A percentile compares a stretch with the other conserved stretches of the same genome.
Evolutionary conservation across 306 rosid species (phyloP).

Genomic region (Rubus parviflorus): DNA sequence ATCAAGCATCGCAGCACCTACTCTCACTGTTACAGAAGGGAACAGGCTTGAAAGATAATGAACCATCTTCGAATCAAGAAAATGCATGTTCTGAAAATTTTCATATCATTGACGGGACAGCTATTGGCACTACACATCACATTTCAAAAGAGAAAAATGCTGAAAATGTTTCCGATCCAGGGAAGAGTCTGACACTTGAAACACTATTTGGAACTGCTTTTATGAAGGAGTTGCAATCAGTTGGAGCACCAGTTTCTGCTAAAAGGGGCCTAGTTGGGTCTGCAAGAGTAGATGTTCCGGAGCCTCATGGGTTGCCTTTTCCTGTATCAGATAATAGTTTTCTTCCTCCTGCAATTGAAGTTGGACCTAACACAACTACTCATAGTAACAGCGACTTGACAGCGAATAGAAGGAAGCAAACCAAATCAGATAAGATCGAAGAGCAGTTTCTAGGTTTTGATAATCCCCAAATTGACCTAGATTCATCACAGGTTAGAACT

Average conservation of each 20-base stretch:
- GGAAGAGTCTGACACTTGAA: constrained; percentile 72
- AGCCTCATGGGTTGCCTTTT: constrained; percentile 52
- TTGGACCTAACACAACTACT: constrained; percentile 35
- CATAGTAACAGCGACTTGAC: constrained; percentile 45
- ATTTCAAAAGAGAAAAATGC: constrained; percentile 50
- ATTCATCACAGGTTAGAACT: constrained; percentile 45
- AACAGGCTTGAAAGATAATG: constrained; percentile 40
- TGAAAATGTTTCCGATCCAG: constrained; percentile 50
- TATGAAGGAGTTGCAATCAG: constrained; percentile 94
- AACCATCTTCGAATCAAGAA: constrained; percentile 36
- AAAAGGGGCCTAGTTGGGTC: constrained; percentile 66
- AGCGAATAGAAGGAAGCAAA: constrained; percentile 48
- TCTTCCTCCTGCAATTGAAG: constrained; percentile 43
- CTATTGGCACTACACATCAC: constrained; percentile 36
- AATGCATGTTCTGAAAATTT: constrained; percentile 33
- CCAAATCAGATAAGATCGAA: constrained; percentile 46
- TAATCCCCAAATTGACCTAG: constrained; percentile 53
- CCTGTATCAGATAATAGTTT: constrained; percentile 44
- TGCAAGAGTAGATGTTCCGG: constrained; percentile 52
- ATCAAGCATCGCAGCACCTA: constrained; percentile 77
- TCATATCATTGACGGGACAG: constrained; percentile 38
- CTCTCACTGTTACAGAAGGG: constrained; percentile 89
- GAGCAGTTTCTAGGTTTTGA: constrained; percentile 59
- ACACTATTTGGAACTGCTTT: constrained; percentile 93
- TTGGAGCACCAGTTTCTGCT: constrained; percentile 95